phyloP scores from a whole-genome alignment of 2,329 filamentous ascomycete species.

The Monilinia polystroma region DNA sequence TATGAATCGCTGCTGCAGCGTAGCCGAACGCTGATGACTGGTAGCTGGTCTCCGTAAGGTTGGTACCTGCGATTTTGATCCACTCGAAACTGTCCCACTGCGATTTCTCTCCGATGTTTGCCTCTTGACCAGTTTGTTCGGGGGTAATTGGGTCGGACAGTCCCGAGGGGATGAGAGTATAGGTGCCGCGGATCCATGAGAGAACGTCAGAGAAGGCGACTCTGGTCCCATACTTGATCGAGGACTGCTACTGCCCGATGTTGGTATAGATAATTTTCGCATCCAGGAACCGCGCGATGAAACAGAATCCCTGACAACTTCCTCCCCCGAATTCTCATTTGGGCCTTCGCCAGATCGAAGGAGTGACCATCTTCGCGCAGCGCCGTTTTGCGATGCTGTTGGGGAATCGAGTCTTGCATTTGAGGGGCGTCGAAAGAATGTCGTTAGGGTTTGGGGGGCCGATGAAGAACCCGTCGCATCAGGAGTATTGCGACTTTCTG shows the following conservation, averaged over 20 bases:
- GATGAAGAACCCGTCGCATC: constrained; percentile 27
- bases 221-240: constrained; percentile 65
- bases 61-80: constrained; percentile 60
- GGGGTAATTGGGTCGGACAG: constrained; percentile 50
- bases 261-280: constrained; percentile 65
- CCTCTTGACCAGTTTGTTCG: constrained; percentile 78
- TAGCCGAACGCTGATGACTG: constrained; percentile 74
- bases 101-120: constrained; percentile 55
- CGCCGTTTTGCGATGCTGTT: constrained; percentile 27
- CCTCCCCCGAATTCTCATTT: constrained; percentile 30
- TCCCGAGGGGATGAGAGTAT: constrained; percentile 48
- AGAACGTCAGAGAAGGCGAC: constrained; percentile 64
- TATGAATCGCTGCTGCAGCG: constrained; percentile 55
- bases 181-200: constrained; percentile 64
- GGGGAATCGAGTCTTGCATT: constrained; percentile 31
- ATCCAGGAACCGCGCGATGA: constrained; percentile 71
- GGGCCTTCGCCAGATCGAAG: constrained; percentile 34
- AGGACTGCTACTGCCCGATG: constrained; percentile 62
- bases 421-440: constrained; percentile 26
- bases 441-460: constrained; percentile 25
- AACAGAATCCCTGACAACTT: constrained; percentile 50
- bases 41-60: constrained; percentile 72
- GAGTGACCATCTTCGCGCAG: constrained; percentile 32
- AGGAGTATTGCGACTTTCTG: constrained; percentile 28
- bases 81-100: constrained; percentile 46